phyloP scores from a whole-genome alignment of 2,329 filamentous ascomycete genomes.

The Paracoccidioides lutzii region DNA sequence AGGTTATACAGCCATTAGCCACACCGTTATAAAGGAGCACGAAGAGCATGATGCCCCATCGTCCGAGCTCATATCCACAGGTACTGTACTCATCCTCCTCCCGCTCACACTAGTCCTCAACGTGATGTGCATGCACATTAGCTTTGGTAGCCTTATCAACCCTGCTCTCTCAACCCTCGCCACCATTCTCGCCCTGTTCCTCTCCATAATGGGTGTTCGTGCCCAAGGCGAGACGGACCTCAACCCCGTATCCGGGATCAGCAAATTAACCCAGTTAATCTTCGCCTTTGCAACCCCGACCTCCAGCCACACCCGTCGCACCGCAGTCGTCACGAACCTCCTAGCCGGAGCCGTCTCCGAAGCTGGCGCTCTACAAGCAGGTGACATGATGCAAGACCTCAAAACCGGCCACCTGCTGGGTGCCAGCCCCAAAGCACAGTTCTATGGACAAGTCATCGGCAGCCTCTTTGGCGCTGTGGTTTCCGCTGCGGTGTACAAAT shows the following conservation, averaged over 20 bases:
- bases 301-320: constrained; percentile 62
- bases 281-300: constrained; percentile 82
- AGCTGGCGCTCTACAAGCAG: constrained; percentile 79
- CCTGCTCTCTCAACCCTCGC: constrained; percentile 62
- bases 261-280: constrained; percentile 88
- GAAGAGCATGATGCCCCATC: constrained; percentile 66
- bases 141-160: constrained; percentile 73
- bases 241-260: constrained; percentile 92
- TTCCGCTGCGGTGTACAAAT: constrained; percentile 71
- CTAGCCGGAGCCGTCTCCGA: constrained; percentile 82
- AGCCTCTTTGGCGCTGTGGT: constrained; percentile 74
- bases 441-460: constrained; percentile 91
- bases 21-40: constrained; percentile 17
- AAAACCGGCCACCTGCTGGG: constrained; percentile 92
- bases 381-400: constrained; percentile 91
- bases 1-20: not conserved
- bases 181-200: constrained; percentile 66
- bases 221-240: constrained; percentile 72
- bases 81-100: constrained; percentile 61
- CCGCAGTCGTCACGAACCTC: constrained; percentile 83
- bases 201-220: constrained; percentile 52
- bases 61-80: constrained; percentile 64
- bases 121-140: constrained; percentile 63
- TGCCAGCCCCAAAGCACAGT: constrained; percentile 85
- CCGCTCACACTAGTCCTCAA: constrained; percentile 66